These are phyloP conservation scores for Ogataea sp. DNA, from an alignment of 805 yeast genomes.

Conservation along the genomic window DNA sequence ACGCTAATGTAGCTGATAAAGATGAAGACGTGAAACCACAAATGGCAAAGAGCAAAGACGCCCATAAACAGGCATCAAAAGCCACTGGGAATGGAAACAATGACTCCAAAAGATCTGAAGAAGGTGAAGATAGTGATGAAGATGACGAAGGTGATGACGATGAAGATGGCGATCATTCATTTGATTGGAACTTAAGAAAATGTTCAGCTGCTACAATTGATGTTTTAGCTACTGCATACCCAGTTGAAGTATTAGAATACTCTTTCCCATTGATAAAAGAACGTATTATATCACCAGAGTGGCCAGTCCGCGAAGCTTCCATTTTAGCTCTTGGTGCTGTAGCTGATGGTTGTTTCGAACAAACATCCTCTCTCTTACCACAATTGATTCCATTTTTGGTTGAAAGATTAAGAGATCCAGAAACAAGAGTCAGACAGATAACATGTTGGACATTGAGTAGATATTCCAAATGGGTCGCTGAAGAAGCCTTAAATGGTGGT, in stretches of 20 bases:
- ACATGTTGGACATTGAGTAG: conserved; percentile 94
- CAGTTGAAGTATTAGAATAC: conserved; percentile 56
- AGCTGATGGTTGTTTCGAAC: conserved; percentile 77
- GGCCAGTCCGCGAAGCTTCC: conserved; percentile 92
- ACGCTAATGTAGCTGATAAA: conserved; percentile 69
- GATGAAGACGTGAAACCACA: conserved; percentile 86
- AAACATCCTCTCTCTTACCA: conserved; percentile 66
- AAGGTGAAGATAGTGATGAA: conserved; percentile 41
- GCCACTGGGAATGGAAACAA: conserved; percentile 1
- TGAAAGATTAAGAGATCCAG: conserved; percentile 63
- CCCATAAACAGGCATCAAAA: conserved; percentile 22
- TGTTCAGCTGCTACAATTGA: conserved; percentile 94
- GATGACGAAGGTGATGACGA: conserved; percentile 68
- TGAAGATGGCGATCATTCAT: conserved; percentile 56
- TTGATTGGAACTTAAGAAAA: conserved; percentile 87
- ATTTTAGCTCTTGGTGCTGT: conserved; percentile 94
- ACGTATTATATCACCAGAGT: conserved; percentile 57
- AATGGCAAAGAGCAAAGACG: conserved; percentile 56
- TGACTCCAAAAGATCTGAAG: conserved; percentile 9
- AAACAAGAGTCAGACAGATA: conserved; percentile 85
- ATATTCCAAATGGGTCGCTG: conserved; percentile 74
- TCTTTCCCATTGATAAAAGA: conserved; percentile 72
- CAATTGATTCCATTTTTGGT: conserved; percentile 78
- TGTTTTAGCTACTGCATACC: conserved; percentile 58
- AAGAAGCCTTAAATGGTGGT: conserved; percentile 56